Evolutionary conservation across 129 eudicot genomes (phyloP).

Genomic region (Ambrosia artemisiifolia): DNA sequence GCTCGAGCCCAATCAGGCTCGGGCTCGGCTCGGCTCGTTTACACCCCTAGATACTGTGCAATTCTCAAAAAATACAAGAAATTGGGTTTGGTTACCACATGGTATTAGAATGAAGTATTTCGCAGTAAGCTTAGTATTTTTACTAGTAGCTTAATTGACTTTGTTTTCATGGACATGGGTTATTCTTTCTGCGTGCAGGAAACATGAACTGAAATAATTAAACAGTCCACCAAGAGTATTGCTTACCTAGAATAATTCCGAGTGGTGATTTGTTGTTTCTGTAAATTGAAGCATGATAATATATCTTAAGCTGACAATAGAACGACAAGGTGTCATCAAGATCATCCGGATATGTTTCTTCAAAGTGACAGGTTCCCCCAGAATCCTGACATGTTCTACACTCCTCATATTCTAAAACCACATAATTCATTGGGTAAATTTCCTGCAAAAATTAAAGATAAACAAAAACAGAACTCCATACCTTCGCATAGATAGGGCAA

Average conservation of each 20-base stretch:
- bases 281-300: neutral
- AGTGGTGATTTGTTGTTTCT: neutral
- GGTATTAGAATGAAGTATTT: too few species aligned
- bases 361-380: neutral
- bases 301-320: neutral
- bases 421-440: neutral
- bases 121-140: too few species aligned
- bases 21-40: too few species aligned
- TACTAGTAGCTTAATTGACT: too few species aligned
- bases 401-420: neutral
- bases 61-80: too few species aligned
- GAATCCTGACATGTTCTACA: neutral
- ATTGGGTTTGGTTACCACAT: too few species aligned
- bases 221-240: neutral
- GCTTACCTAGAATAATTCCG: neutral
- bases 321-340: neutral
- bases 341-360: neutral
- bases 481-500: conserved; percentile 1
- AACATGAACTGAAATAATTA: neutral
- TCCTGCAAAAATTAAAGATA: neutral
- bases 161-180: too few species aligned
- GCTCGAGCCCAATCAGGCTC: too few species aligned
- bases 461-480: neutral
- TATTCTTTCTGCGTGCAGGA: too few species aligned
- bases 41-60: too few species aligned